Evolutionary conservation across 2,329 filamentous ascomycete species (phyloP).

Genomic region (Annulohypoxylon truncatum): DNA sequence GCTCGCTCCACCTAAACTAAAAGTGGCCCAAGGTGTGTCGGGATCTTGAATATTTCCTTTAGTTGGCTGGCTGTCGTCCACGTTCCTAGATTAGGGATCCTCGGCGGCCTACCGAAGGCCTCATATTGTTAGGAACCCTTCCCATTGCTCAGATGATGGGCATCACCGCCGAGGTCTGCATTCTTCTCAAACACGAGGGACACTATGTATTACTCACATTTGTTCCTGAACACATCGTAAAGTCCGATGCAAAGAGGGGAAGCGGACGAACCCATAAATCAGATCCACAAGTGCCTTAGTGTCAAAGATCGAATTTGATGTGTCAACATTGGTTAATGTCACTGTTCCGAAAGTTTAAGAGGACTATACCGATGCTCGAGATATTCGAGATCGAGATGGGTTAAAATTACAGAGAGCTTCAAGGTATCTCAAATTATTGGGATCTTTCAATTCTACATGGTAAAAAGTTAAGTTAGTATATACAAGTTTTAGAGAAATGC

Average conservation of each 20-base stretch:
- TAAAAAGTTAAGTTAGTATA: background rate
- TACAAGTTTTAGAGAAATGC: constrained; percentile 4
- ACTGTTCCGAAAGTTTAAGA: background rate
- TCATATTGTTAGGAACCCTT: constrained; percentile 18
- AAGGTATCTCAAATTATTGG: background rate
- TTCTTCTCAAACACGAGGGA: constrained; percentile 13
- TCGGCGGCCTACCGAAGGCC: constrained; percentile 17
- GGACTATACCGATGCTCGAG: too few species aligned
- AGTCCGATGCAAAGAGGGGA: constrained; percentile 15
- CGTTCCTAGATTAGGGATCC: constrained; percentile 27
- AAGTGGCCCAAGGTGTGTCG: constrained; percentile 9
- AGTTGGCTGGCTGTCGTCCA: constrained; percentile 29
- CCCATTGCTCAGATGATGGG: constrained; percentile 33
- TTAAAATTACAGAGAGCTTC: background rate
- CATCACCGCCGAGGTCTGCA: constrained; percentile 19
- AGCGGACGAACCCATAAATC: background rate
- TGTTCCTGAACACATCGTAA: constrained; percentile 15
- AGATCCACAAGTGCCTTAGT: background rate
- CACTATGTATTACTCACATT: constrained; percentile 3
- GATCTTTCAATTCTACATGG: too few species aligned
- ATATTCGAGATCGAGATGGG: background rate
- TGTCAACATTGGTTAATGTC: background rate
- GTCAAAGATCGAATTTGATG: background rate
- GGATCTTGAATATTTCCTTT: constrained; percentile 5
- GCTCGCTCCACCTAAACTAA: constrained; percentile 10